Percentiles rank a stretch among this genome's conserved stretches.
phyloP scores from a whole-genome alignment of 257 asterid species.

The Fraxinus cuspidata region DNA sequence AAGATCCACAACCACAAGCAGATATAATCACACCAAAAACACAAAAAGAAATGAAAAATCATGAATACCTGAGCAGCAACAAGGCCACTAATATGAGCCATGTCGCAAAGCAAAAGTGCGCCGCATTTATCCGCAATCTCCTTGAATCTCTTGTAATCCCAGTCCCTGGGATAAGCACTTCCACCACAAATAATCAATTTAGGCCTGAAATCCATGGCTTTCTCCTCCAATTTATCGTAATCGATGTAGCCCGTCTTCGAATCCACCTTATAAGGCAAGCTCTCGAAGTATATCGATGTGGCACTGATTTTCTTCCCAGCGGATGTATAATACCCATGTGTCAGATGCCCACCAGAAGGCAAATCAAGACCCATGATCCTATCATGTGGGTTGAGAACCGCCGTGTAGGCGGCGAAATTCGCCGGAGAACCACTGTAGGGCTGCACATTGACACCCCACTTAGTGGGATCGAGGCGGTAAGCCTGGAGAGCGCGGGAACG shows the following conservation, averaged over 20 bases:
- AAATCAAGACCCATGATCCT: constrained; percentile 83
- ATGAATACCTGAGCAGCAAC: constrained; percentile 87
- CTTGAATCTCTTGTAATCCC: constrained; percentile 67
- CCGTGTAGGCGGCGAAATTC: constrained; percentile 80
- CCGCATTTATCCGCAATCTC: constrained; percentile 65
- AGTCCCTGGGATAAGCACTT: constrained; percentile 81
- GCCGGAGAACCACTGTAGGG: constrained; percentile 76
- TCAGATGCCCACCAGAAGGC: constrained; percentile 84
- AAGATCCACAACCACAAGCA: not conserved
- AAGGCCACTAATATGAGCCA: constrained; percentile 98
- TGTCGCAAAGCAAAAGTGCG: constrained; percentile 84
- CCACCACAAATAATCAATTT: constrained; percentile 88
- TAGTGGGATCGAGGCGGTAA: constrained; percentile 59
- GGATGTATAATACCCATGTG: constrained; percentile 79
- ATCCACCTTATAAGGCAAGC: constrained; percentile 88
- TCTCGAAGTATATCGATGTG: constrained; percentile 84
- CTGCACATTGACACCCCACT: constrained; percentile 77
- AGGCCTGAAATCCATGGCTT: constrained; percentile 87
- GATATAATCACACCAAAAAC: not conserved
- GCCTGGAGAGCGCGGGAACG: constrained; percentile 66
- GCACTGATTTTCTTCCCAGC: constrained; percentile 94
- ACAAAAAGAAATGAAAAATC: not conserved
- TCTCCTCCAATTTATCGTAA: constrained; percentile 74
- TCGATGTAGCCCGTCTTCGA: constrained; percentile 81
- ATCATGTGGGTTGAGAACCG: constrained; percentile 75